Evolutionary conservation across 2,329 filamentous ascomycete species (phyloP).

Genomic region (Raffaelea ambrosiae): DNA sequence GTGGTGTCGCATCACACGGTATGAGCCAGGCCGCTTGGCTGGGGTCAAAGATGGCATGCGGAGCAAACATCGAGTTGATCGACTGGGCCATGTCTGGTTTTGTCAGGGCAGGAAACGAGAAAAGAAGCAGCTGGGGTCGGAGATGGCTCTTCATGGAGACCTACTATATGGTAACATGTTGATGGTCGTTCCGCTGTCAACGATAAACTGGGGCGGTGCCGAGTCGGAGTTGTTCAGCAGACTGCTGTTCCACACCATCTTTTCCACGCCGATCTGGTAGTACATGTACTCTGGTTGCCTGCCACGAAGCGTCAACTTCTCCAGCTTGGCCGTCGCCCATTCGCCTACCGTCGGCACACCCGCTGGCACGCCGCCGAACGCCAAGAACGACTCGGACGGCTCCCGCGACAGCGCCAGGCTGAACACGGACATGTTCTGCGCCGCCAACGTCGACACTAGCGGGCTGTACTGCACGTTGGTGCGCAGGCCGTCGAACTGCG

Average conservation of each 20-base stretch:
- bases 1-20: conserved; percentile 19
- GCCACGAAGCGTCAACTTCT: conserved; percentile 11
- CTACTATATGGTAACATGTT: conserved; percentile 20
- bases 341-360: conserved; percentile 17
- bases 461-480: conserved; percentile 19
- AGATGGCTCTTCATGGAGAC: background rate
- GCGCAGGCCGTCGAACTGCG: conserved; percentile 12
- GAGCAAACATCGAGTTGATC: conserved; percentile 21
- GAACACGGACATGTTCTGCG: conserved; percentile 16
- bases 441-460: conserved; percentile 17
- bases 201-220: conserved; percentile 16
- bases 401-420: conserved; percentile 24
- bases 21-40: conserved; percentile 17
- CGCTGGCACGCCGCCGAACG: conserved; percentile 23
- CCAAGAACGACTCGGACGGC: conserved; percentile 20
- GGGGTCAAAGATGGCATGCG: conserved; percentile 14
- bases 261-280: conserved; percentile 19
- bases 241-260: conserved; percentile 15
- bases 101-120: no score
- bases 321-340: conserved; percentile 18
- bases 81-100: conserved; percentile 16
- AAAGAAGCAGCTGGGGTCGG: no score
- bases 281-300: conserved; percentile 18
- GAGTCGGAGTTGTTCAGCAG: background rate
- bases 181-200: conserved; percentile 24